Base-by-base conservation (phyloP, 257 asterid species). In the Solanum paucissectum region DNA sequence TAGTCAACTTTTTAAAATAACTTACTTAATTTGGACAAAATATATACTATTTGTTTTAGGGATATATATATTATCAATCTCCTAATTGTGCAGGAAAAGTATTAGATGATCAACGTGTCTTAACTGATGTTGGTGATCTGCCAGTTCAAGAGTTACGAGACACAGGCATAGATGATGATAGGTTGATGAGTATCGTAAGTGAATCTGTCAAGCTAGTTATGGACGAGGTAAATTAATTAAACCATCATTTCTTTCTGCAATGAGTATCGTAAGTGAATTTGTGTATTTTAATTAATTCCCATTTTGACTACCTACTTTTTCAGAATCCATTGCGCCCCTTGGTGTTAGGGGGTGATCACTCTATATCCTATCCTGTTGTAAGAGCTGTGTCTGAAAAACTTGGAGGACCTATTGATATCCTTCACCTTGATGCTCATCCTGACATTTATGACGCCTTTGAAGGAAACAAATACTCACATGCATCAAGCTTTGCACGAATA, bases 351-450 rank as follows among this genome's bases (percentile, higher is more conserved):
- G 99, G 99, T 44, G 99, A 97, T 88, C 99, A 97, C 93, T 97
- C 99, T 9, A 97, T 97, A 87, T 96, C 99, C 20, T 96, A 87
- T 91, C 99, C 99, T 52, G 96, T 94, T 86, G 97, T 96, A 90
- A 92, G 99, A 94, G 99, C 99, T 8, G 98, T 97, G 69, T 96
- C 99, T 72, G 98, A 97, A 94, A 95, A 97, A 90, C 99, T 97
- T 77, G 99, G 98, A 74, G 99, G 99, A 87, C 98, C 98, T 27
- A 93, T 97, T 32, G 99, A 97, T 92, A 91, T 97, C 88, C 99
- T 97, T 92, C 99, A 97, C 91, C 94, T 97, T 33, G 99, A 97
- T 92, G 99, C 99, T 55, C 99, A 97, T 91, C 99, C 99, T 73
- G 99, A 97, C 90, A 97, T 96, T 87, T 97, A 97, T 90, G 88